These are phyloP conservation scores for Sarcodon sp. DNA, from an alignment of 768 basidiomycete genomes.

Conservation along the genomic window DNA sequence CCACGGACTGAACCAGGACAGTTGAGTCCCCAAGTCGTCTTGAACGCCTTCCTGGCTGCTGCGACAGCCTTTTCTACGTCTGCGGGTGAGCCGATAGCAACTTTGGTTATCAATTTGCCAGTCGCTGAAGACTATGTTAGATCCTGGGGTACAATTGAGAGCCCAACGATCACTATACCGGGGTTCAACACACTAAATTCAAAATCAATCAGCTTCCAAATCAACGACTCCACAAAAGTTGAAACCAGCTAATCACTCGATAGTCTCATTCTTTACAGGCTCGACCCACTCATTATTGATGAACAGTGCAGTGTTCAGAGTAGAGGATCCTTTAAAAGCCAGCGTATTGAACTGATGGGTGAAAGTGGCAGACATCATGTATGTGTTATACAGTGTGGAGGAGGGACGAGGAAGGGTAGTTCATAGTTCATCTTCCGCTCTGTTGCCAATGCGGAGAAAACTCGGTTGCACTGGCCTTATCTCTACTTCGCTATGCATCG, in stretches of 20 bases:
- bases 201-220: not conserved
- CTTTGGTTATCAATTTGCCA: constrained; percentile 22
- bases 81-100: constrained; percentile 20
- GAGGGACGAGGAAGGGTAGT: too few species aligned
- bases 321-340: constrained; percentile 41
- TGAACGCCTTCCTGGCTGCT: constrained; percentile 25
- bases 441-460: too few species aligned
- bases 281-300: constrained; percentile 59
- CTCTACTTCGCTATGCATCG: too few species aligned
- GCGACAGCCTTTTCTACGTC: constrained; percentile 35
- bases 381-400: too few species aligned
- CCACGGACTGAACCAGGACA: constrained; percentile 25
- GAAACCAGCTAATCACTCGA: constrained; percentile 40
- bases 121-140: constrained; percentile 11
- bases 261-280: constrained; percentile 39
- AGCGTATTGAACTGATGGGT: constrained; percentile 39
- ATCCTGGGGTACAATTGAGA: not conserved
- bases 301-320: constrained; percentile 54
- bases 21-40: constrained; percentile 38
- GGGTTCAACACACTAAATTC: not conserved
- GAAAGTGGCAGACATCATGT: constrained; percentile 29
- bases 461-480: too few species aligned
- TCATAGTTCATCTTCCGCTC: too few species aligned
- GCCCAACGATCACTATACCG: not conserved
- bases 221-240: not conserved